These are phyloP conservation scores for Trichoderma atrobrunneum DNA, from an alignment of 2,329 filamentous ascomycete genomes.

Conservation along the genomic window DNA sequence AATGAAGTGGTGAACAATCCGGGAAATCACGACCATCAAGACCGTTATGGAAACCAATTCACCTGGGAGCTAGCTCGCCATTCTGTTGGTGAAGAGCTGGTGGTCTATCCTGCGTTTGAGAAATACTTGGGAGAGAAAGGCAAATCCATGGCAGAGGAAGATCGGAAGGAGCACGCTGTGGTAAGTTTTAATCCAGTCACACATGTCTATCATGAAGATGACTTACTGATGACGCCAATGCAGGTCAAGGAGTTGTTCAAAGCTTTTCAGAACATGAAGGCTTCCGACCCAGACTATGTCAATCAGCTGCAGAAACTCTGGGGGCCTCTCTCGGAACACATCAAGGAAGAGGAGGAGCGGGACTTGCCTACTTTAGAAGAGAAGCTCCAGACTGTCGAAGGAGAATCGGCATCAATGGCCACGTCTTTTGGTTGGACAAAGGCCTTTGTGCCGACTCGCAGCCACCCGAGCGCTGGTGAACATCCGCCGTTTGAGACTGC, in stretches of 20 bases:
- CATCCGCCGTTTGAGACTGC: conserved; percentile 50
- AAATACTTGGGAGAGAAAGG: background rate
- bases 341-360: background rate
- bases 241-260: background rate
- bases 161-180: background rate
- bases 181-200: background rate
- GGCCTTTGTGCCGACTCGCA: conserved; percentile 50
- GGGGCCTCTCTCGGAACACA: background rate
- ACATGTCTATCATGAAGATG: background rate
- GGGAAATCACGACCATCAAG: conserved; percentile 36
- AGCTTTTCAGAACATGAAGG: background rate
- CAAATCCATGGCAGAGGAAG: background rate
- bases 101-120: conserved; percentile 26
- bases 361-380: background rate
- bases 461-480: conserved; percentile 50
- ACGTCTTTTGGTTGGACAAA: conserved; percentile 51
- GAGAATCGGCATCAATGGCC: conserved; percentile 29
- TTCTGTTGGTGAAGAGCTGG: conserved; percentile 46
- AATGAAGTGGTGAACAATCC: conserved; percentile 39
- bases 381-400: background rate
- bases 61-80: conserved; percentile 49
- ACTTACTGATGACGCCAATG: background rate
- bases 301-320: background rate
- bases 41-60: conserved; percentile 46
- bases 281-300: background rate